Percentiles rank a stretch among this genome's conserved stretches.
phyloP scores from a whole-genome alignment of 805 yeast genomes.

The Myxozyma melibiosi region DNA sequence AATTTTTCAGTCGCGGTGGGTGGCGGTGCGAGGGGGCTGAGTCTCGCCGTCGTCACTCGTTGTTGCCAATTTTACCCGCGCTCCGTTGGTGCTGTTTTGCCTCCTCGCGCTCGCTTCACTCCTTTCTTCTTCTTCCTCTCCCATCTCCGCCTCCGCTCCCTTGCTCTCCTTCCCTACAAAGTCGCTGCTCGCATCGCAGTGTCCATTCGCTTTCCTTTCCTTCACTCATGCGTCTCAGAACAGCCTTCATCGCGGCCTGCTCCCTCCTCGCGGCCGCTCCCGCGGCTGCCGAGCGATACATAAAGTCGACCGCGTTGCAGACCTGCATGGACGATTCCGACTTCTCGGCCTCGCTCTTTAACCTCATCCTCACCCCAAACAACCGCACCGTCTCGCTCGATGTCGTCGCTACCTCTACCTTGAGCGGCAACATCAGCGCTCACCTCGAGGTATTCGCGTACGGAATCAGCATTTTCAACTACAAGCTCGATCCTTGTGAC shows the following conservation, averaged over 20 bases:
- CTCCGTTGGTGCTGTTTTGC: background rate
- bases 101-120: background rate
- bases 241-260: slow-evolving; percentile 1
- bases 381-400: slow-evolving; percentile 65
- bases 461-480: slow-evolving; percentile 67
- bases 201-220: background rate
- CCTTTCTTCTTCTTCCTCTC: background rate
- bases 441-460: slow-evolving; percentile 70
- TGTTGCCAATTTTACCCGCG: background rate
- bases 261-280: slow-evolving; percentile 11
- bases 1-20: background rate
- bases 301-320: slow-evolving; percentile 56
- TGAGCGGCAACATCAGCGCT: slow-evolving; percentile 71
- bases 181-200: background rate
- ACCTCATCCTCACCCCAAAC: slow-evolving; percentile 69
- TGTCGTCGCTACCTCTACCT: slow-evolving; percentile 75
- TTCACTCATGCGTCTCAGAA: slow-evolving; percentile 6
- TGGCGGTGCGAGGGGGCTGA: slow-evolving; percentile 6
- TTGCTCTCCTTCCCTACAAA: background rate
- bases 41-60: background rate
- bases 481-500: slow-evolving; percentile 64
- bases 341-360: slow-evolving; percentile 80
- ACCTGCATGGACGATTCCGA: slow-evolving; percentile 92
- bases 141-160: background rate
- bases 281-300: slow-evolving; percentile 22